Evolutionary conservation across 1,284 basidiomycete genomes (phyloP).

Genomic region (Trametes sp.): DNA sequence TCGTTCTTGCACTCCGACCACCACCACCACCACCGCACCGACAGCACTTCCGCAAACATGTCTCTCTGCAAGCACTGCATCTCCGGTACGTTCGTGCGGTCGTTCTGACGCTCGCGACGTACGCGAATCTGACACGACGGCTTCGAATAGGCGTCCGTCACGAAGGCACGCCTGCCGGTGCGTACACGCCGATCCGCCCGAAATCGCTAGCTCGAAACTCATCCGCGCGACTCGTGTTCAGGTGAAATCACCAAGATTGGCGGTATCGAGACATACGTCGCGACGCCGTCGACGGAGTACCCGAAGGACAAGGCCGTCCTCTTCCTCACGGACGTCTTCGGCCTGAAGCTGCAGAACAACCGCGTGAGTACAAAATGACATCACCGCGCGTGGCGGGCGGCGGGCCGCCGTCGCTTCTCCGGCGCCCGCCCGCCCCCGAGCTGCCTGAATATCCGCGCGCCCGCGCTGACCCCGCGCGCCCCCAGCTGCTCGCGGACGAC

Average conservation of each 20-base stretch:
- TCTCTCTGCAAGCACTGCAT: conserved; percentile 37
- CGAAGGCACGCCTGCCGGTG: conserved; percentile 42
- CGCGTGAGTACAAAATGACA: conserved; percentile 36
- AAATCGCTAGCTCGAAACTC: background rate
- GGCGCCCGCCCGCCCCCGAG: background rate
- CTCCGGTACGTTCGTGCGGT: conserved; percentile 20
- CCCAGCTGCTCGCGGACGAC: conserved; percentile 55
- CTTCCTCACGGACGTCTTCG: conserved; percentile 60
- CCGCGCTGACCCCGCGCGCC: background rate
- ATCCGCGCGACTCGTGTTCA: conserved; percentile 10
- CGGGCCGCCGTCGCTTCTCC: conserved; percentile 18
- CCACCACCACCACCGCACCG: background rate
- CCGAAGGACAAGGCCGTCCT: conserved; percentile 61
- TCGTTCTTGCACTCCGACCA: background rate
- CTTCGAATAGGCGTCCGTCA: conserved; percentile 46
- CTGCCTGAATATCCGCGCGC: background rate
- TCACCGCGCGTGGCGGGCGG: background rate
- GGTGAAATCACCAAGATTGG: conserved; percentile 51
- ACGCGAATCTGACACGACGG: too few species aligned
- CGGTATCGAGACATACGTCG: conserved; percentile 58
- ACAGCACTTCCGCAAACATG: conserved; percentile 25
- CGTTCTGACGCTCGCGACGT: too few species aligned
- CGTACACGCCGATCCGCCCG: background rate
- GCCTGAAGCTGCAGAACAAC: conserved; percentile 54
- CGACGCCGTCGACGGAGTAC: conserved; percentile 53